phyloP scores from a whole-genome alignment of 1,284 basidiomycete genomes.

The Trametes hirsuta region DNA sequence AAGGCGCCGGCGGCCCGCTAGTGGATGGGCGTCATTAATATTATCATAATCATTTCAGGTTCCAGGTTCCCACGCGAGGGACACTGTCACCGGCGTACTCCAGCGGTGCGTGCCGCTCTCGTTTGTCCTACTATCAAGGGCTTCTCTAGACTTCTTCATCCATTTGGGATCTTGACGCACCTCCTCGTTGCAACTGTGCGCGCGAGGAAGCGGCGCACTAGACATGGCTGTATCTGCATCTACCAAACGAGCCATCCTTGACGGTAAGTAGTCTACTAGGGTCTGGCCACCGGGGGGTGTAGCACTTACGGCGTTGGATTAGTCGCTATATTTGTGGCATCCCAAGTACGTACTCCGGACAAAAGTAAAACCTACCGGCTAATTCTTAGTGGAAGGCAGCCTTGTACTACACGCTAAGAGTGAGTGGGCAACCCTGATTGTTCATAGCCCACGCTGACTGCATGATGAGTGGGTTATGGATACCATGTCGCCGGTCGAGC shows the following conservation, averaged over 20 bases:
- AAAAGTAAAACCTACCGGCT: conserved; percentile 22
- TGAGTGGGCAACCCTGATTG: conserved; percentile 31
- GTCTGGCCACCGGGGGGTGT: not conserved
- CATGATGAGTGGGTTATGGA: conserved; percentile 48
- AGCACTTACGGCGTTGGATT: not conserved
- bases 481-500: conserved; percentile 50
- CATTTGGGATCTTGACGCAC: no score
- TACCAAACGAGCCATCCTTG: conserved; percentile 49
- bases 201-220: not conserved
- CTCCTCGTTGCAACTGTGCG: no score
- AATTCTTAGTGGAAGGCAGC: conserved; percentile 43
- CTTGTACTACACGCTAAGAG: conserved; percentile 52
- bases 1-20: no score
- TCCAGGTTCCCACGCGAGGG: no score
- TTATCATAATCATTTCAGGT: no score
- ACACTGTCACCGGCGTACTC: no score
- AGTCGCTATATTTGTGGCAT: conserved; percentile 67
- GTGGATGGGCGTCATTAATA: no score
- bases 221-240: conserved; percentile 40
- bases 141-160: not conserved
- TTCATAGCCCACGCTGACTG: not conserved
- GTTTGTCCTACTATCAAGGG: no score
- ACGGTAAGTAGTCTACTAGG: conserved; percentile 39
- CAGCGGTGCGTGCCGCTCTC: no score
- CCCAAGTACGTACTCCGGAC: conserved; percentile 51